A percentile compares a stretch with the other conserved stretches of the same genome.
These are phyloP conservation scores for Desmodesmus armatus DNA, from an alignment of 139 green algal genomes.

Conservation along the genomic window DNA sequence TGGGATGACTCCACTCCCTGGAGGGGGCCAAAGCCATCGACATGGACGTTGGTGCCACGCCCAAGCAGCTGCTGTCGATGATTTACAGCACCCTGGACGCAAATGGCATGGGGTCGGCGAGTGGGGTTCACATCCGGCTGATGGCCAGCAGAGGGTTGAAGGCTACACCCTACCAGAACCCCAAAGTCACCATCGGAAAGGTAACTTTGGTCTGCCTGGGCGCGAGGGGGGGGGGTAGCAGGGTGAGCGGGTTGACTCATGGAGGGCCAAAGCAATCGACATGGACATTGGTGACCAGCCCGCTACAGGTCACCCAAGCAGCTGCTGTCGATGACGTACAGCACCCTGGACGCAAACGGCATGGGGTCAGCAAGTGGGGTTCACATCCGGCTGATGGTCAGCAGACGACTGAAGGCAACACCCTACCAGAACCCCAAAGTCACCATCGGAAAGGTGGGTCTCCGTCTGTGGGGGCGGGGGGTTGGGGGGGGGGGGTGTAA, in stretches of 20 bases:
- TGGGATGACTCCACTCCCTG: no score
- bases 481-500: background rate
- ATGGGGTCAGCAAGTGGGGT: conserved; percentile 43
- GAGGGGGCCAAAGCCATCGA: conserved; percentile 76
- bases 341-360: conserved; percentile 49
- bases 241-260: no score
- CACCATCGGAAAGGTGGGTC: no score
- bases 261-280: no score
- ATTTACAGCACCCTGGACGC: conserved; percentile 51
- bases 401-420: no score
- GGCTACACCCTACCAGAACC: conserved; percentile 86
- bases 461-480: background rate
- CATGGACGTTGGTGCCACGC: conserved; percentile 65
- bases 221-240: no score
- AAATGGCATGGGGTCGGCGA: conserved; percentile 52
- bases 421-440: no score
- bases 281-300: conserved; percentile 70
- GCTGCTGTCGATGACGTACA: conserved; percentile 48
- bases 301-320: background rate
- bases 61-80: conserved; percentile 31
- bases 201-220: no score
- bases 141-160: conserved; percentile 80
- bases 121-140: conserved; percentile 81
- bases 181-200: conserved; percentile 75
- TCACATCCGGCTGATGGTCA: no score